Percentiles rank a stretch among this genome's conserved stretches.
Conservation (phyloP, 352 stramenopile species). For the Globisporangium middletonii region DNA sequence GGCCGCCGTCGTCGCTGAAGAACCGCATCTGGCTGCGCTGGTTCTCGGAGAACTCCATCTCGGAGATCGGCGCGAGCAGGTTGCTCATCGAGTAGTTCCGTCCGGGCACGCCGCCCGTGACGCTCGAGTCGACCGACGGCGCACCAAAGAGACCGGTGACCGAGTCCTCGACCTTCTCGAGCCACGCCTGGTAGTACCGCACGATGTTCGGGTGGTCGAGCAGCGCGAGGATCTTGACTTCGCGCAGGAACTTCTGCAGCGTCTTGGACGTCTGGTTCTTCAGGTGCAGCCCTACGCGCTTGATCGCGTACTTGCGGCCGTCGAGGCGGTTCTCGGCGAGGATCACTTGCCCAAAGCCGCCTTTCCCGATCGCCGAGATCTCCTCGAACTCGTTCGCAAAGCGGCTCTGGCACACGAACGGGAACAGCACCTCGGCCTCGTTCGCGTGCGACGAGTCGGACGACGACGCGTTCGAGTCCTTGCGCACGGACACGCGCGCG, state of each 20-base stretch:
- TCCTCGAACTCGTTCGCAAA: constrained; percentile 85
- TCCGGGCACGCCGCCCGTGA: constrained; percentile 21
- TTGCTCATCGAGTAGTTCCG: constrained; percentile 74
- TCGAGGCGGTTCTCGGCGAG: constrained; percentile 92
- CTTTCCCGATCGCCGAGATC: constrained; percentile 86
- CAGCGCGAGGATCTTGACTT: constrained; percentile 90
- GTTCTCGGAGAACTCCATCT: constrained; percentile 60
- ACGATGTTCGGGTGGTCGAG: constrained; percentile 93
- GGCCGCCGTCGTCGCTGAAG: constrained; percentile 40
- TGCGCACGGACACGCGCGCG: constrained; percentile 14
- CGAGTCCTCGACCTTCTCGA: constrained; percentile 80
- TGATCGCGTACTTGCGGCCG: constrained; percentile 91
- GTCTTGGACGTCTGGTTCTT: constrained; percentile 88
- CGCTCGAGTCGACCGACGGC: constrained; percentile 23
- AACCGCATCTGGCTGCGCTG: constrained; percentile 32
- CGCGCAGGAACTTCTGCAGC: constrained; percentile 89
- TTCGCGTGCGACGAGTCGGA: constrained; percentile 38
- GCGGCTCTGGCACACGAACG: constrained; percentile 79
- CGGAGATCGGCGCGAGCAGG: constrained; percentile 56
- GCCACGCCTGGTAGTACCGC: constrained; percentile 89
- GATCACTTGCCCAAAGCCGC: constrained; percentile 93
- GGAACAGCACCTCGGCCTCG: constrained; percentile 70
- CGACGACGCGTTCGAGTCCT: constrained; percentile 48
- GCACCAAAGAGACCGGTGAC: constrained; percentile 15
- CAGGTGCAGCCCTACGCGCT: constrained; percentile 78